Conservation (phyloP, 495 filamentous ascomycete genomes). For the Bryoglossum gracile region DNA sequence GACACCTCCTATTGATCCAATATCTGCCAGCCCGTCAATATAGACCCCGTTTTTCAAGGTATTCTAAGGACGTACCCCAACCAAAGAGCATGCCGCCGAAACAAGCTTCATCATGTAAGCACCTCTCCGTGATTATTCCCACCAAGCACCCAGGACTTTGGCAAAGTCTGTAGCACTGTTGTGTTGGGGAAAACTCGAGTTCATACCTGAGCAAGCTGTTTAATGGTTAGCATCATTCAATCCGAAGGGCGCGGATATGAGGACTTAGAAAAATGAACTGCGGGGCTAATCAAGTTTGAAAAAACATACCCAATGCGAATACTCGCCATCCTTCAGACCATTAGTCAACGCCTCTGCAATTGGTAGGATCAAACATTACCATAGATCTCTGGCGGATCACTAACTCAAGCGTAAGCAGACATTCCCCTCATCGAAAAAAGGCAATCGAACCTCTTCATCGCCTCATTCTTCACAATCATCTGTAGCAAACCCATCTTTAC, state of each 20-base stretch:
- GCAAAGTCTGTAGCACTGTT: no score
- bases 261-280: background rate
- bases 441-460: conserved; percentile 56
- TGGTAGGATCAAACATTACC: conserved; percentile 29
- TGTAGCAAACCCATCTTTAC: conserved; percentile 40
- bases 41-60: background rate
- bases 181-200: background rate
- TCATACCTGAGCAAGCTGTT: conserved; percentile 16
- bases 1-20: conserved; percentile 60
- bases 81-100: conserved; percentile 73
- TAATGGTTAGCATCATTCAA: background rate
- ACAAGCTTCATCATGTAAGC: conserved; percentile 30
- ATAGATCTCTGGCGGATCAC: conserved; percentile 62
- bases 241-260: background rate
- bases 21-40: conserved; percentile 25
- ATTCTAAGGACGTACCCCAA: conserved; percentile 40
- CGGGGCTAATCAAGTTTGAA: background rate
- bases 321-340: conserved; percentile 17
- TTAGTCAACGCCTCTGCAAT: background rate
- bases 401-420: no score
- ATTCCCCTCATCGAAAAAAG: no score
- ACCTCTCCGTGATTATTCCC: background rate
- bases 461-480: conserved; percentile 69
- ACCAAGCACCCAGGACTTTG: no score
- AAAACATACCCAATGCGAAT: conserved; percentile 14